Evolutionary conservation across 306 rosid genomes (phyloP).

Genomic region (Ormosia semicastrata): DNA sequence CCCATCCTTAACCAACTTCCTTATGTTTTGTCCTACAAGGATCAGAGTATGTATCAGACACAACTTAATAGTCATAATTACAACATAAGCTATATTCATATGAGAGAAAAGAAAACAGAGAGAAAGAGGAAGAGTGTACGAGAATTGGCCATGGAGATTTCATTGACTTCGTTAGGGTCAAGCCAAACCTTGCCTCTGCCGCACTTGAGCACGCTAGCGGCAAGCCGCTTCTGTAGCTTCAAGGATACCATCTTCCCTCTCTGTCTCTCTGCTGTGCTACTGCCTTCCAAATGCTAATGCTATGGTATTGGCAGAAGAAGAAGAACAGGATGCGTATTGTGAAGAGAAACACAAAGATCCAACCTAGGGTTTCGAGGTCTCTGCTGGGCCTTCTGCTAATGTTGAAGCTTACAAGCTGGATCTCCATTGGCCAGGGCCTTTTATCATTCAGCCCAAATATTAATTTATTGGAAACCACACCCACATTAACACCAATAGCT

Average conservation of each 20-base stretch:
- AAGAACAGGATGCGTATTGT: too few relatives aligned
- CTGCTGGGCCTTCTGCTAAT: background rate
- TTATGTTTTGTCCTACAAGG: conserved; percentile 51
- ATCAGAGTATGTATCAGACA: background rate
- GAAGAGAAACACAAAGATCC: too few relatives aligned
- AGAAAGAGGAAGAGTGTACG: background rate
- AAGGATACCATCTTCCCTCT: conserved; percentile 75
- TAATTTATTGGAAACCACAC: too few relatives aligned
- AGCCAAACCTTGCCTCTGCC: conserved; percentile 98
- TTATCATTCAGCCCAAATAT: too few relatives aligned
- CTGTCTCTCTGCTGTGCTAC: too few relatives aligned
- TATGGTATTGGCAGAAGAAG: too few relatives aligned
- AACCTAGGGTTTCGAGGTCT: background rate
- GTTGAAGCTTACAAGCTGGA: background rate
- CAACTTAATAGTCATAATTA: background rate
- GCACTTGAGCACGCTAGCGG: conserved; percentile 93
- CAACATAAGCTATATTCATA: too few relatives aligned
- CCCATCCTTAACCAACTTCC: conserved; percentile 97
- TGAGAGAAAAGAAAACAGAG: too few relatives aligned
- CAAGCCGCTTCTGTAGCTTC: conserved; percentile 91
- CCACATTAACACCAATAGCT: too few relatives aligned
- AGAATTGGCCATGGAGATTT: conserved; percentile 98
- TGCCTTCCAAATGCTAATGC: too few relatives aligned
- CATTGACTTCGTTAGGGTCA: conserved; percentile 91
- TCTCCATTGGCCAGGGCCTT: background rate